Percentiles rank a stretch among this genome's conserved stretches.
Evolutionary conservation across 2,329 filamentous ascomycete genomes (phyloP).

Genomic region (Trichothecium sympodiale): DNA sequence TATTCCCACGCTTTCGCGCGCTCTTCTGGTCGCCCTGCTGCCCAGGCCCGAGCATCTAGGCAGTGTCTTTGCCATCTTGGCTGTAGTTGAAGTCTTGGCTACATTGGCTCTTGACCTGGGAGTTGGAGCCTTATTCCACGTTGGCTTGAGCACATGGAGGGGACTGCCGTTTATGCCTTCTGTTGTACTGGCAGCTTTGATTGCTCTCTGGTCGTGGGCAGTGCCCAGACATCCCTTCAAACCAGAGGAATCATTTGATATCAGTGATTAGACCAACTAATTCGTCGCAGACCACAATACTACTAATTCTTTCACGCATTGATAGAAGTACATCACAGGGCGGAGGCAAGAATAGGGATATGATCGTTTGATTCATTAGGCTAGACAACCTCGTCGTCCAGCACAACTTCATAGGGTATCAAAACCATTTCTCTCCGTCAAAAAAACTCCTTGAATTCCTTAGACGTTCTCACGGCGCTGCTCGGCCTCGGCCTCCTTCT

Average conservation of each 20-base stretch:
- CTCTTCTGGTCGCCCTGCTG: constrained; percentile 11
- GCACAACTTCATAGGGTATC: constrained; percentile 5
- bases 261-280: no score
- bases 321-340: no score
- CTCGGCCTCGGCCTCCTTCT: constrained; percentile 54
- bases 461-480: not conserved
- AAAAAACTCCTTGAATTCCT: not conserved
- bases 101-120: constrained; percentile 10
- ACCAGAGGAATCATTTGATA: no score
- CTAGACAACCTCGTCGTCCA: not conserved
- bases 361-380: not conserved
- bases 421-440: not conserved
- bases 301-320: no score
- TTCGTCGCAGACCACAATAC: no score
- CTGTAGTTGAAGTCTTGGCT: constrained; percentile 12
- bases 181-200: constrained; percentile 6
- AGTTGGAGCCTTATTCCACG: constrained; percentile 13
- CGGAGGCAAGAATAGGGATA: not conserved
- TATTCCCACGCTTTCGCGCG: constrained; percentile 13
- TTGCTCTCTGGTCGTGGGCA: constrained; percentile 9
- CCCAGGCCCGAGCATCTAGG: constrained; percentile 9
- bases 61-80: constrained; percentile 13
- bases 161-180: constrained; percentile 14
- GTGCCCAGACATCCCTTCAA: constrained; percentile 5
- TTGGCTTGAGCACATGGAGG: constrained; percentile 12